phyloP scores from a whole-genome alignment of 345 rosid species.

The Draba incana region DNA sequence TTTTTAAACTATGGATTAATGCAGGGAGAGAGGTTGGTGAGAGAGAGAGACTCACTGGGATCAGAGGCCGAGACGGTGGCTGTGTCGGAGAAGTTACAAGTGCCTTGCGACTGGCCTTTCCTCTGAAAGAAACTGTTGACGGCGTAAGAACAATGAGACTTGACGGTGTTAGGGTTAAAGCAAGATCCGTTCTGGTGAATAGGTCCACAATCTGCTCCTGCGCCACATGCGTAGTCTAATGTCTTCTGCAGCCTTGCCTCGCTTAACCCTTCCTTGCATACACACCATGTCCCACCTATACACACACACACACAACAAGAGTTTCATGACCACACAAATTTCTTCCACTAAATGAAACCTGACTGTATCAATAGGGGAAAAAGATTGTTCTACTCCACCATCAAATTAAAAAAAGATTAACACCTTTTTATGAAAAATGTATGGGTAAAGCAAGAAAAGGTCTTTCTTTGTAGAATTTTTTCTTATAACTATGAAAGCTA shows the following conservation, averaged over 20 bases:
- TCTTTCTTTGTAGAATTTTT: not conserved
- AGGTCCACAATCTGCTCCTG: constrained; percentile 93
- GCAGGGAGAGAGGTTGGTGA: not conserved
- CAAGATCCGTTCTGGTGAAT: constrained; percentile 64
- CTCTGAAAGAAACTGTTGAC: constrained; percentile 90
- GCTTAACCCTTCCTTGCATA: constrained; percentile 65
- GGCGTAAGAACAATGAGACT: constrained; percentile 80
- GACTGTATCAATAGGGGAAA: constrained; percentile 16
- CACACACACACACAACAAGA: constrained; percentile 16
- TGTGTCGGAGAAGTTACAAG: constrained; percentile 84
- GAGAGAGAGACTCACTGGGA: constrained; percentile 52
- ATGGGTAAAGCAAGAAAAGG: constrained; percentile 23
- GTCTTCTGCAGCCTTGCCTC: constrained; percentile 71
- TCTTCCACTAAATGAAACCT: constrained; percentile 11
- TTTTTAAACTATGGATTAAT: not conserved
- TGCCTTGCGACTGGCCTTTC: constrained; percentile 70
- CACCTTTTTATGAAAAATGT: constrained; percentile 25
- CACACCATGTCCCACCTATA: constrained; percentile 79
- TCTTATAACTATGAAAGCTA: constrained; percentile 11
- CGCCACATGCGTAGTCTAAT: constrained; percentile 94
- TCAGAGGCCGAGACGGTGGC: constrained; percentile 58
- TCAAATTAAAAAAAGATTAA: not conserved
- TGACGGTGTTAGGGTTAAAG: constrained; percentile 71
- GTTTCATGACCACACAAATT: constrained; percentile 1
- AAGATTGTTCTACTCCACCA: constrained; percentile 1